Evolutionary conservation across 2,329 filamentous ascomycete species (phyloP).

Genomic region (Cladophialophora bantiana): DNA sequence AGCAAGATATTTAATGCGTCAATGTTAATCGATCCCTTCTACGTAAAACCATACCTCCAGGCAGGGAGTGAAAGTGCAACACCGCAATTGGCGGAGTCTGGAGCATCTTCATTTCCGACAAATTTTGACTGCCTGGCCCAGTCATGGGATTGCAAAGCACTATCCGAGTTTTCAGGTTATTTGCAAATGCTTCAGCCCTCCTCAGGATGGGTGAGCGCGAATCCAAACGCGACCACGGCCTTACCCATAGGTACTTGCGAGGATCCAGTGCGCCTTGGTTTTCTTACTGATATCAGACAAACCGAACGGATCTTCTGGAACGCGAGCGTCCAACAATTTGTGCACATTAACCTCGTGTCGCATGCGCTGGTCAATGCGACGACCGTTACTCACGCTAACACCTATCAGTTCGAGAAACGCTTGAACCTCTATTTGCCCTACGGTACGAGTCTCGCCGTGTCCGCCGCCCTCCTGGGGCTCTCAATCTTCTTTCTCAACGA

Average conservation of each 20-base stretch:
- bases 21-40: slow-evolving; percentile 1
- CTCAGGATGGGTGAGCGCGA: slow-evolving; percentile 6
- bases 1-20: slow-evolving; percentile 3
- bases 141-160: background rate
- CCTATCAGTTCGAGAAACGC: slow-evolving; percentile 8
- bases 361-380: background rate
- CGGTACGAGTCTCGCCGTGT: background rate
- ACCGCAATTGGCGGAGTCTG: too few species aligned
- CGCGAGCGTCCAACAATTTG: slow-evolving; percentile 3
- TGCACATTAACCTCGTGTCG: background rate
- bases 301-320: slow-evolving; percentile 6
- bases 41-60: background rate
- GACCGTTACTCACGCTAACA: slow-evolving; percentile 6
- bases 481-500: slow-evolving; percentile 6
- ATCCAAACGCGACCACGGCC: slow-evolving; percentile 6
- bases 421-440: slow-evolving; percentile 10
- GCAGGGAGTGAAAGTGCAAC: background rate
- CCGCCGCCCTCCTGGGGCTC: slow-evolving; percentile 4
- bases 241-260: slow-evolving; percentile 9
- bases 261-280: background rate
- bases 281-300: background rate
- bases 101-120: slow-evolving; percentile 4
- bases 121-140: slow-evolving; percentile 4
- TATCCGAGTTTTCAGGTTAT: slow-evolving; percentile 2
- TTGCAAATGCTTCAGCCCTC: slow-evolving; percentile 5